Evolutionary conservation across 495 filamentous ascomycete genomes (phyloP), one percentile per base, ranked within the genome.

Genomic region (Penicillium coprophilum): DNA sequence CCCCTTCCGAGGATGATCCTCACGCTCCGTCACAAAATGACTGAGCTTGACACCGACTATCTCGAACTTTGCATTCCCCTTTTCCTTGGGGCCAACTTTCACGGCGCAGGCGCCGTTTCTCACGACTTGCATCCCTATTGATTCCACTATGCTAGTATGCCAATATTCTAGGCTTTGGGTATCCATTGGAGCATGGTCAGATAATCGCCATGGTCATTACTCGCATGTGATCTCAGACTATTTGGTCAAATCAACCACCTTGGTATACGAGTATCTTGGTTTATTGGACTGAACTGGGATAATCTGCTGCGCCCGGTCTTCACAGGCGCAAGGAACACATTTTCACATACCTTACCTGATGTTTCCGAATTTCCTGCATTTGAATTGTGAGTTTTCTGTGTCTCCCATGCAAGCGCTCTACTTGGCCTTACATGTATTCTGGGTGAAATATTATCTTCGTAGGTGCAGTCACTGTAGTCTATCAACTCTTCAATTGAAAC

Each of bases 1-100:
- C 70, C 53, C 70, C 75, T 10, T 59, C 72, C 2, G 48, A 70
- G 19, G 70, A 72, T 38, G 62, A 70, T 27, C 54, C 67, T 5
- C 12, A 65, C 20, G 44, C 61, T 27, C 39, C 55, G 7, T 15
- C 56, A 3, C 47, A 57, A 34, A 19, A 46, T 12, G 57, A 51
- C 39, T 68, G 58, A 68, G 46, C n/a, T 44, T 19, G 27, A 5
- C 30, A 39, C 20, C n/a, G 20, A 7, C 12, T 20, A 40, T 31
- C 47, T 15, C 8, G 43, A 52, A 27, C 30, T 24, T 40, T 32
- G 40, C 23, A 44, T 39, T 9, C 19, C 49, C 36, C 53, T 56
- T 53, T 46, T 45, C 48, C 27, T 28, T 21, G 31, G 46, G 36
- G 38, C 41, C 46, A 40, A 40, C 46, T 21, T 32, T 13, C 27